Conservation (phyloP, 1,284 basidiomycete species). For the Ustilago bromivora region DNA sequence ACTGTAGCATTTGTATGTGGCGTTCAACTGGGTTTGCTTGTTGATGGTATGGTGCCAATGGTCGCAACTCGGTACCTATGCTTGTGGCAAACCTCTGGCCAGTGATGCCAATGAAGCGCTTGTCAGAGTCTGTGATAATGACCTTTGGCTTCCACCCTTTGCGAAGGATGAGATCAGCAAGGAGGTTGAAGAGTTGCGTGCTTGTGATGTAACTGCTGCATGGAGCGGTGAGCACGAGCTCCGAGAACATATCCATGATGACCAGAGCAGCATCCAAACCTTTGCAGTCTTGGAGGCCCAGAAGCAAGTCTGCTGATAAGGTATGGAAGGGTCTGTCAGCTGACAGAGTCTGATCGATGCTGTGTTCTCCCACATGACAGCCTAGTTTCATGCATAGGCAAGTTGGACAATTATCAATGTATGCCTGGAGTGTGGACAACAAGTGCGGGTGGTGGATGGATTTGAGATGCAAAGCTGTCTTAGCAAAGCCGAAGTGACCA, state of each 20-base stretch:
- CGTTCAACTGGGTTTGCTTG: slow-evolving; percentile 7
- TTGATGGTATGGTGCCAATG: slow-evolving; percentile 3
- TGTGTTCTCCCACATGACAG: not conserved
- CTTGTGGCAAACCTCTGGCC: not conserved
- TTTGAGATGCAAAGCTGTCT: no score
- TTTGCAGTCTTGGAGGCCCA: not conserved
- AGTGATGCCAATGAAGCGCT: not conserved
- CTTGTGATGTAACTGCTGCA: not conserved
- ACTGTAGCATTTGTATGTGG: not conserved
- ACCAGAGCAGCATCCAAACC: not conserved
- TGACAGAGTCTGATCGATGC: not conserved
- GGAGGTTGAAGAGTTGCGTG: not conserved
- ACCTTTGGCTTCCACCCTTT: not conserved
- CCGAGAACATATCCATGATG: not conserved
- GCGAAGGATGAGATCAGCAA: not conserved
- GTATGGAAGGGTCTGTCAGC: slow-evolving; percentile 1
- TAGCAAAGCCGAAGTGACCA: no score
- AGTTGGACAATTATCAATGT: slow-evolving; percentile 1
- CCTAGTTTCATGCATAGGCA: not conserved
- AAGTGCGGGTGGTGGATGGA: no score
- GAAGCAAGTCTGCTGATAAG: not conserved
- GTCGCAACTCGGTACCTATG: not conserved
- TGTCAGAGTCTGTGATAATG: not conserved
- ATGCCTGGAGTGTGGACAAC: not conserved
- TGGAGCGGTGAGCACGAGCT: not conserved